Base-by-base conservation (phyloP, 306 rosid genomes). In the Canavalia gladiata region DNA sequence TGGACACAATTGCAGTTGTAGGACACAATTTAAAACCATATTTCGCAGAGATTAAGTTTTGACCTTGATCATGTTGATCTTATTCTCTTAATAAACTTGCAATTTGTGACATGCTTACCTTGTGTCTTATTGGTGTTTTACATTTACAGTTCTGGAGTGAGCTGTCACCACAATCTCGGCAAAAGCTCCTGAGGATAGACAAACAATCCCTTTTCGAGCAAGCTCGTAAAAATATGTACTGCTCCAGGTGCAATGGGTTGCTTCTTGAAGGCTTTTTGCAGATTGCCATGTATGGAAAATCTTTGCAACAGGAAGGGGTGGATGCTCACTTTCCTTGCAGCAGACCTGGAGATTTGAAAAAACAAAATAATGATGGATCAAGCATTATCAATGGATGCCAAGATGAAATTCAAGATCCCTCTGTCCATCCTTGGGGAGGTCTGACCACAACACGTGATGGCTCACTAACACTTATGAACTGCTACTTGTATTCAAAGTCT, bases 351-450 rank as follows among this genome's bases (percentile, higher is more conserved):
- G 87, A 83, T 68, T 80, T 84, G 78, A 94, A 81, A 87, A 87
- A 75, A 78, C 97, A 87, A 66, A 85, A 81, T 35, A 82, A 85
- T 57, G 87, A 86, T 55, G 93, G 90, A 42, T 89, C 87, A 56
- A 84, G 62, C 51, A 39, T 83, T 72, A 80, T 68, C 2, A 89
- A 78, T 79, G 93, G 90, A 64, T 83, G 89, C 82, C 88, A 84
- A 69, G 99, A 94, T 68, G 99, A 94, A 87, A 86, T 87, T 78
- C 97, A 88, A 78, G 98, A 96, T 82, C 98, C 99, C 30, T 89
- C 99, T 65, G 87, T 89, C 80, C 99, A 86, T 88, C 97, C 99
- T 85, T 96, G 99, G 99, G 99, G 99, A 77, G 99, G 98, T 73
- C 85, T 96, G 83, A 92, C 92, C 72, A 90, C 92, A n/a, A 86